Evolutionary conservation across 1,284 basidiomycete species (phyloP), one percentile per base, ranked within the genome.

Genomic region (Sanghuangporus weigelae): DNA sequence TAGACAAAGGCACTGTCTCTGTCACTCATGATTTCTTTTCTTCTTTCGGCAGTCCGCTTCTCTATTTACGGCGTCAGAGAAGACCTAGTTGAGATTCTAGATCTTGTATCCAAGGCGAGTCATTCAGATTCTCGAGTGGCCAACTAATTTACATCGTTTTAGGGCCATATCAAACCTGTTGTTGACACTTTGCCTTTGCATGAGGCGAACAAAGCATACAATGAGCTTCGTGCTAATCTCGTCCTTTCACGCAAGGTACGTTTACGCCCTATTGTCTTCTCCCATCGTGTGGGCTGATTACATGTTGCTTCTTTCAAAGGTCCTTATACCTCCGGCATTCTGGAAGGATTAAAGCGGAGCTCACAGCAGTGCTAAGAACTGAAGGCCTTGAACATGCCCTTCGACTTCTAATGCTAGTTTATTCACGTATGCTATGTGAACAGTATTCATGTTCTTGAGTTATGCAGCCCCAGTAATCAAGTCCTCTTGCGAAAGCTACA

Each of bases 161-260:
- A 60, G 59, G 59, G 59, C 5, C 21, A 36, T 40, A 19, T 60
- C 35, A 48, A 53, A n/a, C 59, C 59, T 1, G 49, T 60, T 8
- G 49, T 50, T 50, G 31, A 50, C n/a, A 50, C 7, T 12, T 10
- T 50, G 16, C 59, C 59, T 11, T 31, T 60, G 11, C 44, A 60
- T n/a, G 59, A 60, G 35, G 59, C 48, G 10, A 50, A 60, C 21
- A 53, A 60, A 14, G 59, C 59, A 19, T 53, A 60, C 36, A 46
- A 60, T 36, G 59, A 60, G 11, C 59, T 60, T 53, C 59, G 59
- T 10, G 59, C 44, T 16, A 60, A 53, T 53, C 23, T 36, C 7
- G 48, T 60, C n/a, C 38, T 60, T 21, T 60, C 59, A 5, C 59
- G 59, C 44, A 50, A 53, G 46, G 59, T 60, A 53, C 44, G 14